Base-by-base conservation (phyloP, 2,329 filamentous ascomycete genomes). In the Daldinia sp. region DNA sequence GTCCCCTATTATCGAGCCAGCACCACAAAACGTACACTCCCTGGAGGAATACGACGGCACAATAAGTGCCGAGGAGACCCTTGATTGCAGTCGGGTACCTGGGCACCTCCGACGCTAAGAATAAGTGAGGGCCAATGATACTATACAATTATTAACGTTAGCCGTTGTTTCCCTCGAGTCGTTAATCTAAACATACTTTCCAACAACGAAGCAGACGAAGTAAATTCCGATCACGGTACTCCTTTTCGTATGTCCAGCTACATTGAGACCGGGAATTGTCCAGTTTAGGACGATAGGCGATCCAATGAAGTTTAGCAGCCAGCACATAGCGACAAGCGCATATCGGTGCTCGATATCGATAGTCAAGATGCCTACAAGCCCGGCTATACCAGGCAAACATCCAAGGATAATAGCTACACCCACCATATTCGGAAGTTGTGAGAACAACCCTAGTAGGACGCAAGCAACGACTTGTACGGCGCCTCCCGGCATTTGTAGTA, bases 221-320 rank as follows among this genome's bases (percentile, higher is more conserved):
- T 83, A 85, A 18, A 85, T 65, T 0, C 84, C 84, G 28, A 85
- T 83, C 0, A 84, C 82, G 0, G 82, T 80, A 9, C 80, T 82
- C 37, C 85, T 81, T 76, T 87, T 87, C 1, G 84, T 86, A 70
- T 87, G 84, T 0, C 85, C 85, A 0, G 83, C 81, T 12, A 82
- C 76, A 68, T 79, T 84, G n/a, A 81, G 77, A 2, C 79, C 82
- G 12, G 85, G 80, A 0, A 87, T 69, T 26, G 85, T 86, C 85
- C 85, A 87, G 41, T 79, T 84, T 0, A 87, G 69, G 42, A 87
- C 82, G 2, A 87, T 81, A 0, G 85, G 82, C 0, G 83, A 82
- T 4, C 85, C 85, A 42, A 86, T 66, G 2, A 85, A 77, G 46
- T 83, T 83, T 66, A 86, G 83, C 12, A 87, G 74, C 85, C 85